Percentiles rank a stretch among this genome's conserved stretches.
phyloP scores from a whole-genome alignment of 441 rosid genomes.

The Rhodomyrtus psidioides region DNA sequence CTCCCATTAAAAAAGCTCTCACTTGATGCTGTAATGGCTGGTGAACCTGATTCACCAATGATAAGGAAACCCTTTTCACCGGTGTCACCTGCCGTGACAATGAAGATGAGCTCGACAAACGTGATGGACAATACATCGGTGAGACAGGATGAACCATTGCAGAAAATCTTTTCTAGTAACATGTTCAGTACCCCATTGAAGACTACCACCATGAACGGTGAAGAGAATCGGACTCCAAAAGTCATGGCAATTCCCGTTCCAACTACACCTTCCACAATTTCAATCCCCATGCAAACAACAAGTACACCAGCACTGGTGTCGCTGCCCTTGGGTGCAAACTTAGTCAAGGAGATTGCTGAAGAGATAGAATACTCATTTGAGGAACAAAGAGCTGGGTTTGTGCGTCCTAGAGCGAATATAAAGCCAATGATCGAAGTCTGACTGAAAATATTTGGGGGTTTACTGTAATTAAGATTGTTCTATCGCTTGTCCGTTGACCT shows the following conservation, averaged over 20 bases:
- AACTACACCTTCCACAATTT: background rate
- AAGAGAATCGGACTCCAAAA: constrained; percentile 27
- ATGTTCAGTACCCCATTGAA: constrained; percentile 44
- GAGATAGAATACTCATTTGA: constrained; percentile 76
- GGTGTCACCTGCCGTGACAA: constrained; percentile 39
- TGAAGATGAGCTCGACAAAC: constrained; percentile 38
- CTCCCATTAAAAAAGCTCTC: constrained; percentile 48
- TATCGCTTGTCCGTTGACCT: background rate
- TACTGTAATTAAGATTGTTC: background rate
- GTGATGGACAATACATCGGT: constrained; percentile 13
- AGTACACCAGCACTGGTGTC: background rate
- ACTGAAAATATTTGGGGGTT: background rate
- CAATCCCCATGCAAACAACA: background rate
- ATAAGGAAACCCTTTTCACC: constrained; percentile 90
- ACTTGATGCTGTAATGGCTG: constrained; percentile 26
- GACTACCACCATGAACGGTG: constrained; percentile 26
- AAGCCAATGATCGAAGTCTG: constrained; percentile 42
- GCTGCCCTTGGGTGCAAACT: constrained; percentile 15
- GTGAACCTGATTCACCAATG: constrained; percentile 55
- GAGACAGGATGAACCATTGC: constrained; percentile 13
- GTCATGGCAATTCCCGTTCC: background rate
- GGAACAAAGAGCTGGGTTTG: constrained; percentile 73
- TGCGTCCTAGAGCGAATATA: constrained; percentile 31
- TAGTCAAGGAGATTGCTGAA: constrained; percentile 27
- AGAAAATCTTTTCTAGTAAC: constrained; percentile 17